A percentile compares a stretch with the other conserved stretches of the same genome.
Conservation (phyloP, 2,329 filamentous ascomycete species). For the Ascomycota sp. region DNA sequence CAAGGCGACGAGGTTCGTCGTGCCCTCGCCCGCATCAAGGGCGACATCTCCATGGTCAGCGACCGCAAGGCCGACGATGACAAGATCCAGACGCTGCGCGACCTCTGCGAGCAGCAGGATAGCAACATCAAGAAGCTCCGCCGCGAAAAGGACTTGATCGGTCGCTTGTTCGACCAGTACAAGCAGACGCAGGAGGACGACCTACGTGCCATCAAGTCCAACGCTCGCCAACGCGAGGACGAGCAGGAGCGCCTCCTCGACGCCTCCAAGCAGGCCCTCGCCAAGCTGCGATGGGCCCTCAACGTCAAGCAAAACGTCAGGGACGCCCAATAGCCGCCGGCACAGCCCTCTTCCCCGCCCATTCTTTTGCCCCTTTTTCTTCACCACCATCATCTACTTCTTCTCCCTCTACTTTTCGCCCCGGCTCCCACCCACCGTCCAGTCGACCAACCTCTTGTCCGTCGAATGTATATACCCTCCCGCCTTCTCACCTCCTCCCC, state of each 20-base stretch:
- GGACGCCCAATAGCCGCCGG: conserved; percentile 24
- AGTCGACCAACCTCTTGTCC: no score
- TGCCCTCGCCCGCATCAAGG: conserved; percentile 25
- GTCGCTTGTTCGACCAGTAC: conserved; percentile 39
- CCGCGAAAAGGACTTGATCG: conserved; percentile 41
- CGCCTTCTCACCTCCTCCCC: no score
- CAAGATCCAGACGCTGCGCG: conserved; percentile 41
- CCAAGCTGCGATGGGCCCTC: conserved; percentile 55
- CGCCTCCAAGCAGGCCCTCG: conserved; percentile 37
- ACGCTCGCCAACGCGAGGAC: conserved; percentile 34
- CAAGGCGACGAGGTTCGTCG: conserved; percentile 41
- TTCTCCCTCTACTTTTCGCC: no score
- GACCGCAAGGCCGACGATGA: conserved; percentile 39
- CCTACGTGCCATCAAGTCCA: conserved; percentile 36
- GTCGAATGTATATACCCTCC: no score
- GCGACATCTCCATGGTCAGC: conserved; percentile 33
- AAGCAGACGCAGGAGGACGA: conserved; percentile 42
- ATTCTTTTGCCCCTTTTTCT: neutral
- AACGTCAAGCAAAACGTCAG: conserved; percentile 42
- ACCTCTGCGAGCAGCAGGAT: conserved; percentile 55
- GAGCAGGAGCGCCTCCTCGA: conserved; percentile 39
- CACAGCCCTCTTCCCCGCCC: neutral
- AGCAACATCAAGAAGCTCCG: conserved; percentile 41
- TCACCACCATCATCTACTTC: no score
- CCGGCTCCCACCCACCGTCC: no score